Conservation (phyloP, 306 rosid species). For the Cicer bijugum region DNA sequence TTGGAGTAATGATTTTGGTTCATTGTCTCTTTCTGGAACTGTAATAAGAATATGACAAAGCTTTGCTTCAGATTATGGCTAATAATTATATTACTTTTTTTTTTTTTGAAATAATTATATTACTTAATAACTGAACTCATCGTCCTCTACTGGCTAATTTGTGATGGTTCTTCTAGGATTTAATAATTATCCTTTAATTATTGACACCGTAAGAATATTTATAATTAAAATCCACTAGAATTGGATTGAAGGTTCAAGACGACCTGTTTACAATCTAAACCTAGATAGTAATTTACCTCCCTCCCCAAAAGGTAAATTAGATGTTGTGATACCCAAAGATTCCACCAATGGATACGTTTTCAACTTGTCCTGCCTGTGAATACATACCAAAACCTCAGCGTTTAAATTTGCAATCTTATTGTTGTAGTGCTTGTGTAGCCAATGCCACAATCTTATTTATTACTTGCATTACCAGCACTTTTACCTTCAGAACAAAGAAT, state of each 20-base stretch:
- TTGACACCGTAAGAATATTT: neutral
- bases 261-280: neutral
- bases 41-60: neutral
- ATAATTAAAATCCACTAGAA: neutral
- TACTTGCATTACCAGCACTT: slow-evolving; percentile 12
- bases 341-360: slow-evolving; percentile 28
- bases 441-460: slow-evolving; percentile 18
- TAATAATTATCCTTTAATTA: neutral
- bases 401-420: slow-evolving; percentile 19
- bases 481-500: slow-evolving; percentile 2
- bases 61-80: neutral
- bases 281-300: neutral
- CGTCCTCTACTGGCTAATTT: neutral
- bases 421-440: slow-evolving; percentile 12
- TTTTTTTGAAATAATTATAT: neutral
- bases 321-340: neutral
- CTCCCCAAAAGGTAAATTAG: neutral
- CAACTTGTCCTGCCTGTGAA: neutral
- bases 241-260: neutral
- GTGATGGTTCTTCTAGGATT: neutral
- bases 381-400: slow-evolving; percentile 34
- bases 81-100: neutral
- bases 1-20: neutral
- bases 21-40: neutral
- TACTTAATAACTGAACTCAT: neutral